Evolutionary conservation across 768 basidiomycete species (phyloP), one percentile per base, ranked within the genome.

Genomic region (Epithele typhae): DNA sequence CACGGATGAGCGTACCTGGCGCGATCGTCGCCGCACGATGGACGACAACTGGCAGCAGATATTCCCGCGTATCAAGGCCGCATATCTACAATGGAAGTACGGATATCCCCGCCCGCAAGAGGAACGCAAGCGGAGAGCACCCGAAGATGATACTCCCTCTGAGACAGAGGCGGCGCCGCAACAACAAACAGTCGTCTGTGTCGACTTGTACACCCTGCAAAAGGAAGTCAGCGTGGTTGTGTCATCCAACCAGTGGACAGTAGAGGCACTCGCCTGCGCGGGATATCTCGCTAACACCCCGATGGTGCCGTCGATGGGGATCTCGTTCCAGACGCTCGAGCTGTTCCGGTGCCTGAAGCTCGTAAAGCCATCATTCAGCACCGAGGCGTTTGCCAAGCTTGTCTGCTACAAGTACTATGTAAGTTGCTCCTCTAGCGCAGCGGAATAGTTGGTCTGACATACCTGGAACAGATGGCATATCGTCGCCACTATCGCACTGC

Each of bases 401-500:
- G 5, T 58, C 0, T 58, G 54, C 35, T 41, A 58, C 30, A 51
- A 22, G 12, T 55, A 58, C 23, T 15, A 8, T n/a, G 57, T 58
- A 42, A 12, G 54, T 59, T 1, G 27, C 23, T 42, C 24, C 24
- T n/a, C n/a, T n/a, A n/a, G n/a, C n/a, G 18, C 35, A 33, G 24
- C 21, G 18, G 44, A 17, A 40, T 12, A 18, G 23, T 40, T 12
- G 22, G n/a, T 2, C 14, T 34, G 8, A 39, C 19, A 22, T n/a
- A 41, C 14, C 18, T n/a, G n/a, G n/a, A n/a, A n/a, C 30, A 68
- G 63, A 49, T 59, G 0, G 55, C 64, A 7, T 70, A 65, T 43
- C 43, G 40, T 11, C 54, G 46, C 14, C 43, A 33, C 6, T 58
- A 57, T 38, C 56, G 60, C 2, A 46, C 38, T 1, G 40, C 58